Evolutionary conservation across 208 protist species (phyloP).

Genomic region (Balamuthia mandrillaris): DNA sequence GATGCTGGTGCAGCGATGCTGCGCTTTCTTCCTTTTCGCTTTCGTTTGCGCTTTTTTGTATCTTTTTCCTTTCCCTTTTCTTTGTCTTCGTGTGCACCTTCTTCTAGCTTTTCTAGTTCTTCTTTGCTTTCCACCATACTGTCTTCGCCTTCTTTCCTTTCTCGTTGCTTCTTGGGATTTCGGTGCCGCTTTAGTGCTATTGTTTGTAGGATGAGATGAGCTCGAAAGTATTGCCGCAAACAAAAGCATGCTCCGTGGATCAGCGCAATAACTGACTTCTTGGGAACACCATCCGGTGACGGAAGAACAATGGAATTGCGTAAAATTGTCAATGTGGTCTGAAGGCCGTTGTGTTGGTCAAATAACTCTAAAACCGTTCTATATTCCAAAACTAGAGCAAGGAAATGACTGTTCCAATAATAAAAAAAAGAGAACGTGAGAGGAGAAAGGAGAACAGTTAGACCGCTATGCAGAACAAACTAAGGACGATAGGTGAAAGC

Average conservation of each 20-base stretch:
- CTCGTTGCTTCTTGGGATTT: too few relatives aligned
- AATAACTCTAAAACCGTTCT: constrained; percentile 14
- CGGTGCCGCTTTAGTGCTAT: too few relatives aligned
- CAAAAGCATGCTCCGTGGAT: constrained; percentile 5
- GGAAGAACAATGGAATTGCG: neutral
- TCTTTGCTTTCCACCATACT: too few relatives aligned
- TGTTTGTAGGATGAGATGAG: constrained; percentile 38
- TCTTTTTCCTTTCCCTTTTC: neutral
- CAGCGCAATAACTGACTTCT: constrained; percentile 35
- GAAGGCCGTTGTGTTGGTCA: neutral
- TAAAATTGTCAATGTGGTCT: constrained; percentile 12
- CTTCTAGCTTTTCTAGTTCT: too few relatives aligned
- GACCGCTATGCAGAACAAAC: neutral
- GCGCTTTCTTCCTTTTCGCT: neutral
- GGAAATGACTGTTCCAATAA: constrained; percentile 1
- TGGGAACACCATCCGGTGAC: neutral
- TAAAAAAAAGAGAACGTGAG: neutral
- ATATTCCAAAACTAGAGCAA: neutral
- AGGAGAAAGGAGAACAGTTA: neutral
- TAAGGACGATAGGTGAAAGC: too few relatives aligned
- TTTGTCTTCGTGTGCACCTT: neutral
- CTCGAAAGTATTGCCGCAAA: constrained; percentile 47
- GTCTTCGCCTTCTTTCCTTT: too few relatives aligned
- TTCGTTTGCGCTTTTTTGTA: neutral
- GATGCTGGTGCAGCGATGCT: too few relatives aligned